Percentiles rank a stretch among this genome's conserved stretches.
phyloP scores from a whole-genome alignment of 1,284 basidiomycete species.

The Coniferiporia weirii region DNA sequence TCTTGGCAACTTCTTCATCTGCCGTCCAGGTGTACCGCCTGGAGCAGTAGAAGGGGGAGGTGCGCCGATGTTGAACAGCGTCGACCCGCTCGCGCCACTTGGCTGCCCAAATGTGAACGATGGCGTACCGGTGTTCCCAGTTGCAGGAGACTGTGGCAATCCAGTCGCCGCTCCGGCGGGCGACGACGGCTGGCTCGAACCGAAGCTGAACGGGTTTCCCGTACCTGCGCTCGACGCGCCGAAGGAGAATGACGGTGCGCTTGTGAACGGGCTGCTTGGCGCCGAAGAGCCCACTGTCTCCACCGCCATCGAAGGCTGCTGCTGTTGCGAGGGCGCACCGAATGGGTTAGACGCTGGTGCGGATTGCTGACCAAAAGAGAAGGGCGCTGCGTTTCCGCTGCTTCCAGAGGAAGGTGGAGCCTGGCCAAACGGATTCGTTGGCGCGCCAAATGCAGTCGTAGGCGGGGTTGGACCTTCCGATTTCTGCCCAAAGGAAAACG shows the following conservation, averaged over 20 bases:
- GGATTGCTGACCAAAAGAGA: slow-evolving; percentile 32
- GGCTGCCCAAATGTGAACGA: slow-evolving; percentile 32
- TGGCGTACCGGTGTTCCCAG: slow-evolving; percentile 25
- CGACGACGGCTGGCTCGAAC: slow-evolving; percentile 49
- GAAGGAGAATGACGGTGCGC: slow-evolving; percentile 27
- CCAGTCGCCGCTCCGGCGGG: slow-evolving; percentile 37
- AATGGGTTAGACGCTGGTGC: slow-evolving; percentile 27
- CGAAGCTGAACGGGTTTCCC: slow-evolving; percentile 20
- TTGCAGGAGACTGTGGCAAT: slow-evolving; percentile 31
- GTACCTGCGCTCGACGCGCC: slow-evolving; percentile 16
- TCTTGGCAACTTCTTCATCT: slow-evolving; percentile 50
- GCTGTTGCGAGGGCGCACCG: slow-evolving; percentile 1
- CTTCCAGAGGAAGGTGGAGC: slow-evolving; percentile 35
- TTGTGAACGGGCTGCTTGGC: slow-evolving; percentile 28
- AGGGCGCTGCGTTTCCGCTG: slow-evolving; percentile 35
- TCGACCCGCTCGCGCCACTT: slow-evolving; percentile 24
- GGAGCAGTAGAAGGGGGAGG: slow-evolving; percentile 30
- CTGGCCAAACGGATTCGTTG: slow-evolving; percentile 40
- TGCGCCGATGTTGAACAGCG: slow-evolving; percentile 32
- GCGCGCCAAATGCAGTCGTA: slow-evolving; percentile 35
- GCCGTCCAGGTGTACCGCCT: slow-evolving; percentile 35
- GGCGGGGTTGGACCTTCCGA: slow-evolving; percentile 11
- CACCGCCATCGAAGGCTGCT: slow-evolving; percentile 26
- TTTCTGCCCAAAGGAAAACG: slow-evolving; percentile 30
- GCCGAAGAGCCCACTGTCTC: slow-evolving; percentile 23